phyloP scores from a whole-genome alignment of 306 rosid species.

The Trifolium fragiferum region DNA sequence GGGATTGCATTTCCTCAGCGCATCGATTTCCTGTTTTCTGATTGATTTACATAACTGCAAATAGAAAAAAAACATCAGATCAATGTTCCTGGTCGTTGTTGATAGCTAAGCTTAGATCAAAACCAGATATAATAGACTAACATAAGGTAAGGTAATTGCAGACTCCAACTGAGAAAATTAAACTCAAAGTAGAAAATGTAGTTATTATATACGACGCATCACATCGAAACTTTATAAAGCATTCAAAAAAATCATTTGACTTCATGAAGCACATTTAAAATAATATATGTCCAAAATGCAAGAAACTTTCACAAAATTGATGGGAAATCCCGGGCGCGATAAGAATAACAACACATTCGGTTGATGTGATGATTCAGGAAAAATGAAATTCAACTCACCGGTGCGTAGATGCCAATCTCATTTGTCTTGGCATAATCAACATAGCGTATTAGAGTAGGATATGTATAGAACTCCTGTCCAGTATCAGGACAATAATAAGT shows the following conservation, averaged over 20 bases:
- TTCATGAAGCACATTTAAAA: constrained; percentile 9
- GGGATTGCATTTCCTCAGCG: neutral
- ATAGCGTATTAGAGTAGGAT: constrained; percentile 33
- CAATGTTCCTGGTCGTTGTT: no score
- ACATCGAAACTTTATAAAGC: neutral
- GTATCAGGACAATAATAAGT: constrained; percentile 37
- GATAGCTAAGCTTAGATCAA: no score
- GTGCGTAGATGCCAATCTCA: neutral
- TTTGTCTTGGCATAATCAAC: constrained; percentile 12
- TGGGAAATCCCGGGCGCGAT: constrained; percentile 13
- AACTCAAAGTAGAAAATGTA: no score
- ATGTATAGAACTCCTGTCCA: constrained; percentile 15
- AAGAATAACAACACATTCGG: constrained; percentile 26
- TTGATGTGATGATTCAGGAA: constrained; percentile 11
- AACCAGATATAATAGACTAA: no score
- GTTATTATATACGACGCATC: no score
- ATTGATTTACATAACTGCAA: neutral
- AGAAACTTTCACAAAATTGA: constrained; percentile 8
- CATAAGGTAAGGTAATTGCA: no score
- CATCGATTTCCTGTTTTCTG: neutral
- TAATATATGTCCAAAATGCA: constrained; percentile 13
- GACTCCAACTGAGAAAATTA: neutral
- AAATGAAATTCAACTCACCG: constrained; percentile 41
- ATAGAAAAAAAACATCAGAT: constrained; percentile 34
- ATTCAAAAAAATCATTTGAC: constrained; percentile 21